phyloP scores from a whole-genome alignment of 768 basidiomycete species.

The Leccinum fibrillosum region DNA sequence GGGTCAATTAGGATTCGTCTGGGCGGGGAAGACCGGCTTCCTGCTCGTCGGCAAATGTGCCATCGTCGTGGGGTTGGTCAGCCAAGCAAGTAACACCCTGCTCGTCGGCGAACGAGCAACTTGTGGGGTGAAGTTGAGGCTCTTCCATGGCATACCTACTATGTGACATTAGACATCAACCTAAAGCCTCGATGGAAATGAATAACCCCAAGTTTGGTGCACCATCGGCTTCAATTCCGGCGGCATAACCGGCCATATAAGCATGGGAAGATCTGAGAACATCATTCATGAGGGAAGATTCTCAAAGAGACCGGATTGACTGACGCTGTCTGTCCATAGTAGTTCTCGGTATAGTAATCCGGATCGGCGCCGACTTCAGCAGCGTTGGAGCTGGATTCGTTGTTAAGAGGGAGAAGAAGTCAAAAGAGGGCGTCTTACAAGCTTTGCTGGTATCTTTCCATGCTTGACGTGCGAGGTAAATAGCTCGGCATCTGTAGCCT shows the following conservation, averaged over 20 bases:
- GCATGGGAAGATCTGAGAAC: background rate
- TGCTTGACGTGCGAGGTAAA: background rate
- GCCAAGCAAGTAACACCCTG: background rate
- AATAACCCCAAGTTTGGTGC: conserved; percentile 12
- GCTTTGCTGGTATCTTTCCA: conserved; percentile 7
- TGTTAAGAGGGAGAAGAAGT: background rate
- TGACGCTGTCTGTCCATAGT: conserved; percentile 14
- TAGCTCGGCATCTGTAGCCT: conserved; percentile 9
- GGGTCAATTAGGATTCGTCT: conserved; percentile 5
- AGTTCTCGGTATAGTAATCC: conserved; percentile 5
- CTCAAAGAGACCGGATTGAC: background rate
- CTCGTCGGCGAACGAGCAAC: background rate
- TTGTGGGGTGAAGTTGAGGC: background rate
- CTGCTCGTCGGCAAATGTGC: background rate
- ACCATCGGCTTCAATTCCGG: background rate
- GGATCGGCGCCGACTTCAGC: background rate
- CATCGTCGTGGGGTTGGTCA: conserved; percentile 1
- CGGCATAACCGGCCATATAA: conserved; percentile 6
- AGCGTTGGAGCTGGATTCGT: conserved; percentile 9
- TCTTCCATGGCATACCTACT: conserved; percentile 13
- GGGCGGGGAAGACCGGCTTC: background rate
- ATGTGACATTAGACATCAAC: conserved; percentile 9
- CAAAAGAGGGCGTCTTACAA: conserved; percentile 10
- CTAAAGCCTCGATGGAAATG: conserved; percentile 8
- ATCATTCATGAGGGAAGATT: background rate